These are phyloP conservation scores for Cadophora gregata DNA, from an alignment of 2,329 filamentous ascomycete genomes.

Conservation along the genomic window DNA sequence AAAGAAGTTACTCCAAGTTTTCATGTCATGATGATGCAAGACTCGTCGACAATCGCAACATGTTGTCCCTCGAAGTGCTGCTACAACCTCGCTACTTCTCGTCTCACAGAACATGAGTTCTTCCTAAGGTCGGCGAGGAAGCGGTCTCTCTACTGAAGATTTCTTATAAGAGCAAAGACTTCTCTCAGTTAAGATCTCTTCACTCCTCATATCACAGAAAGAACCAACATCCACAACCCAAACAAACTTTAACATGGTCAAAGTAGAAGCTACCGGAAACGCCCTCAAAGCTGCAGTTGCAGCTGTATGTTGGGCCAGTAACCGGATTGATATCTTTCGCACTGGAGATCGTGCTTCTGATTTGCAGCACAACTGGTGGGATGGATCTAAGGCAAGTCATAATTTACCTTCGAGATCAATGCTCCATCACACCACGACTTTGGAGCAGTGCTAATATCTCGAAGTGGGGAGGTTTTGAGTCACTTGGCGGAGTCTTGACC, in stretches of 20 bases:
- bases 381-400: conserved; percentile 8
- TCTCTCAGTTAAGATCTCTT: background rate
- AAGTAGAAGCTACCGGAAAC: conserved; percentile 4
- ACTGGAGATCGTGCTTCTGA: conserved; percentile 14
- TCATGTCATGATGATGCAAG: background rate
- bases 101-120: background rate
- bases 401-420: background rate
- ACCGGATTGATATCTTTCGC: conserved; percentile 26
- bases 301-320: conserved; percentile 21
- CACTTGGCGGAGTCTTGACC: conserved; percentile 25
- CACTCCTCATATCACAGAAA: background rate
- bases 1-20: background rate
- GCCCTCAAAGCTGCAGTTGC: conserved; percentile 24
- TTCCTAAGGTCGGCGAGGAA: background rate
- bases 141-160: too few species aligned
- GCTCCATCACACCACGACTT: background rate
- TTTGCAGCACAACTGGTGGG: conserved; percentile 25
- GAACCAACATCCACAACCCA: too few species aligned
- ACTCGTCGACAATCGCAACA: background rate
- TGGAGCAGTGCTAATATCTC: background rate
- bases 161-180: background rate
- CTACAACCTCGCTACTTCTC: background rate
- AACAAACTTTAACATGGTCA: conserved; percentile 10
- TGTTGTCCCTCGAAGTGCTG: background rate
- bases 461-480: conserved; percentile 26